Conservation (phyloP, 257 asterid genomes). For the Solanum paucissectum region DNA sequence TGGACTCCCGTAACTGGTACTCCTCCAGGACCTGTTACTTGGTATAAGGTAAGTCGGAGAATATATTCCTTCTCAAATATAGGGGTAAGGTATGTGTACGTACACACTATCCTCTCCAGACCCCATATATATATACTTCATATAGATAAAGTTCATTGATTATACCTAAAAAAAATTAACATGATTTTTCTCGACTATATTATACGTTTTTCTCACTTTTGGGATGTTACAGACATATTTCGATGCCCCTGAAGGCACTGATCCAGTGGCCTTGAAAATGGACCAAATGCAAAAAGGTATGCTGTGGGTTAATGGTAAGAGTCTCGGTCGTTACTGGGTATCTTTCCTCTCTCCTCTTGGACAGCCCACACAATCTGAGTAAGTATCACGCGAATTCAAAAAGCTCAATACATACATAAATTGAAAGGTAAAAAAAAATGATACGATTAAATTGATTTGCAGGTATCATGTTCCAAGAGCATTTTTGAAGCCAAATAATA, state of each 20-base stretch:
- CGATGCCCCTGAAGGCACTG: conserved; percentile 65
- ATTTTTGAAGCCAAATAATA: conserved; percentile 50
- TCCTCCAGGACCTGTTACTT: conserved; percentile 48
- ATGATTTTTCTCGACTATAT: no score
- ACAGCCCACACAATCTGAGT: conserved; percentile 79
- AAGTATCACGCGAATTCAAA: not conserved
- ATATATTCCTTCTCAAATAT: not conserved
- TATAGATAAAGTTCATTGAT: no score
- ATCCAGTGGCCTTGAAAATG: conserved; percentile 68
- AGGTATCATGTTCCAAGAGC: conserved; percentile 90
- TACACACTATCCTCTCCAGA: no score
- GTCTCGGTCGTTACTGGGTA: conserved; percentile 85
- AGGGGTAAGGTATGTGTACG: not conserved
- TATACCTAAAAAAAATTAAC: no score
- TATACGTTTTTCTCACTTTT: no score
- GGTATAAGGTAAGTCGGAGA: conserved; percentile 72
- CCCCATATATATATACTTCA: no score
- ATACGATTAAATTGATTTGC: not conserved
- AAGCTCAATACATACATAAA: not conserved
- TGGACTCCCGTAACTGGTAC: conserved; percentile 29
- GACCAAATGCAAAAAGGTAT: conserved; percentile 69
- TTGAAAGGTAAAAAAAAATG: not conserved
- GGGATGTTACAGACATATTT: conserved; percentile 39
- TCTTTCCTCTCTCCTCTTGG: conserved; percentile 64
- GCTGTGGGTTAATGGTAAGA: conserved; percentile 78